A percentile compares a stretch with the other conserved stretches of the same genome.
Evolutionary conservation across 495 filamentous ascomycete genomes (phyloP).

Genomic region (Aspergillus baeticus): DNA sequence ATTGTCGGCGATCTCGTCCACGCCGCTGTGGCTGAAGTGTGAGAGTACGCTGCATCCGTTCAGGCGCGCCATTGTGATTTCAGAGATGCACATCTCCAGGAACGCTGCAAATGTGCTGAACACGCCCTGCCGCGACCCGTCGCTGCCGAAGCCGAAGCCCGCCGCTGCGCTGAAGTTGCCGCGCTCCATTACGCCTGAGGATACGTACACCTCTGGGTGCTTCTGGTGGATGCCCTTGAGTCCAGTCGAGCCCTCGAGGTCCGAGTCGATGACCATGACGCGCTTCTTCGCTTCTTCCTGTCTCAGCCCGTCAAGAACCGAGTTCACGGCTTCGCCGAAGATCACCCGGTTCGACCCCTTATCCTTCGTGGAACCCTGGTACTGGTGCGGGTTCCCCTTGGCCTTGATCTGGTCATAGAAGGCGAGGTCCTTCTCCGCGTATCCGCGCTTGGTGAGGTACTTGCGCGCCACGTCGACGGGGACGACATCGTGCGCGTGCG

Average conservation of each 20-base stretch:
- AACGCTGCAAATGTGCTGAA: slow-evolving; percentile 44
- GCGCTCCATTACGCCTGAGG: slow-evolving; percentile 42
- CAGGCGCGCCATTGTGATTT: slow-evolving; percentile 43
- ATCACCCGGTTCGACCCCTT: slow-evolving; percentile 37
- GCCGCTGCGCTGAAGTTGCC: slow-evolving; percentile 43
- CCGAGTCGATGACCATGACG: slow-evolving; percentile 45
- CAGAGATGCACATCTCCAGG: slow-evolving; percentile 41
- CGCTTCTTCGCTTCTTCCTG: slow-evolving; percentile 37
- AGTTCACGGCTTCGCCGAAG: slow-evolving; percentile 41
- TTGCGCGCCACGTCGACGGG: slow-evolving; percentile 38
- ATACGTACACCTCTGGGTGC: slow-evolving; percentile 37
- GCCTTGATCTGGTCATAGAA: slow-evolving; percentile 43
- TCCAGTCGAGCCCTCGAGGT: slow-evolving; percentile 41
- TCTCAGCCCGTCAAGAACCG: slow-evolving; percentile 35
- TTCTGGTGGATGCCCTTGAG: slow-evolving; percentile 33
- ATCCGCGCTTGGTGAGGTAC: slow-evolving; percentile 40
- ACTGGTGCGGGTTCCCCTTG: slow-evolving; percentile 34
- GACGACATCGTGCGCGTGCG: slow-evolving; percentile 38
- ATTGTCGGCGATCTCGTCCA: slow-evolving; percentile 45
- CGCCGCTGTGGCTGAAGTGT: slow-evolving; percentile 42
- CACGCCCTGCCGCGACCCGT: slow-evolving; percentile 38
- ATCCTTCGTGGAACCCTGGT: slow-evolving; percentile 32
- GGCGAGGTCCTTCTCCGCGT: slow-evolving; percentile 31
- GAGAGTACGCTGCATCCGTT: slow-evolving; percentile 40
- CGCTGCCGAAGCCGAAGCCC: slow-evolving; percentile 40